Evolutionary conservation across 805 yeast species (phyloP), one percentile per base, ranked within the genome.

Genomic region (Schwanniomyces sp.): DNA sequence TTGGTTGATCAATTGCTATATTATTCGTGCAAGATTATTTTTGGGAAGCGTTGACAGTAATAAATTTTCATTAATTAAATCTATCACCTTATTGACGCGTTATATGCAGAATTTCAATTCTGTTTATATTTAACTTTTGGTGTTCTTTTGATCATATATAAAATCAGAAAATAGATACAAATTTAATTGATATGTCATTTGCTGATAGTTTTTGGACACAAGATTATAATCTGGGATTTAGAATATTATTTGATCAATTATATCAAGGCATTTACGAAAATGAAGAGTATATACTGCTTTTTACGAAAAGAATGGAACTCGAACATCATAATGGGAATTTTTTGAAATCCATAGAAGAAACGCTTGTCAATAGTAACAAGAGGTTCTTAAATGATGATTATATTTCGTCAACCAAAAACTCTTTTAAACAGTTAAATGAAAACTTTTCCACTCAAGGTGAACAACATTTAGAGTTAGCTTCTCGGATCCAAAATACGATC

Each of bases 131-230:
- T 32, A 32, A 16, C 24, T 21, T 32, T 30, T 32, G 36, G 36
- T 32, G 36, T 32, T 32, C 21, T 4, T 32, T 32, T 32, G 36
- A 32, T 32, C 36, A 14, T 18, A 32, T 14, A 14, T 7, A 16
- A 14, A 32, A 14, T 32, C 11, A 32, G n/a, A 14, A 16, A 14
- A 3, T 10, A 16, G 18, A 14, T 14, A 16, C 36, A 3, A 21
- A 21, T 14, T 29, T 29, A 12, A 2, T 32, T 14, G 21, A 21
- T 37, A 73, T 73, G 78, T 80, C 88, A 17, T 86, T 87, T 67
- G 82, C 88, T 4, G 89, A 85, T 55, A 80, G 84, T 55, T 87
- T 87, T 67, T 87, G 95, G 95, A 75, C 90, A 7, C 72, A 72
- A 26, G 91, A 86, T 59, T 82, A 84, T 58, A 67, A 74, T 11